Evolutionary conservation across 257 asterid species (phyloP).

Genomic region (Fraxinus pennsylvanica): DNA sequence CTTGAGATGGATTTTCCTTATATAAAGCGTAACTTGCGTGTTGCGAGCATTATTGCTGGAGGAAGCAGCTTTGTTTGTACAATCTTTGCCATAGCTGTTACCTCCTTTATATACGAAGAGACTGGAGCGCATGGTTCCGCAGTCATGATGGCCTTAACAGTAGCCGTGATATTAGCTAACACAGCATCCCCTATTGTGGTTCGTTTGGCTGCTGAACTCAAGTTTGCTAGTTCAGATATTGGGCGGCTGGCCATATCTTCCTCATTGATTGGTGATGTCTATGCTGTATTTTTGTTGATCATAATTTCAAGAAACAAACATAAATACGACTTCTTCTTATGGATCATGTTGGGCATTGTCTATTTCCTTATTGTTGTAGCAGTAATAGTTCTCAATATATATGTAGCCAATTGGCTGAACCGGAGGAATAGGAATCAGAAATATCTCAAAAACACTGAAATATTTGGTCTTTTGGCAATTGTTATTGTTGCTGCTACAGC

Average conservation of each 20-base stretch:
- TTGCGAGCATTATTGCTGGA: constrained; percentile 61
- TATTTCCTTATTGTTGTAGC: constrained; percentile 45
- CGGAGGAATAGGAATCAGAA: constrained; percentile 72
- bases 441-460: constrained; percentile 74
- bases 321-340: constrained; percentile 3
- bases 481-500: constrained; percentile 68
- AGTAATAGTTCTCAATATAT: constrained; percentile 54
- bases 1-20: constrained; percentile 86
- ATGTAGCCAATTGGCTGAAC: constrained; percentile 66
- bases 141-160: constrained; percentile 52
- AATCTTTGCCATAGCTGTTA: constrained; percentile 65
- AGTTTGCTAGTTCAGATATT: constrained; percentile 72
- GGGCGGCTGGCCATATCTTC: constrained; percentile 86
- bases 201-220: constrained; percentile 81
- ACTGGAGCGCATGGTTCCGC: constrained; percentile 53
- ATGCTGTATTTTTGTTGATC: constrained; percentile 64
- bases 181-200: constrained; percentile 83
- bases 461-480: constrained; percentile 61
- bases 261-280: constrained; percentile 67
- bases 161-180: constrained; percentile 68
- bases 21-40: constrained; percentile 63
- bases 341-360: constrained; percentile 46
- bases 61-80: constrained; percentile 68
- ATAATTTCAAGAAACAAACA: constrained; percentile 47
- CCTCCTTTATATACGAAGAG: constrained; percentile 66